phyloP scores from a whole-genome alignment of 2,329 filamentous ascomycete species.

The Colletotrichum euphorbiae region DNA sequence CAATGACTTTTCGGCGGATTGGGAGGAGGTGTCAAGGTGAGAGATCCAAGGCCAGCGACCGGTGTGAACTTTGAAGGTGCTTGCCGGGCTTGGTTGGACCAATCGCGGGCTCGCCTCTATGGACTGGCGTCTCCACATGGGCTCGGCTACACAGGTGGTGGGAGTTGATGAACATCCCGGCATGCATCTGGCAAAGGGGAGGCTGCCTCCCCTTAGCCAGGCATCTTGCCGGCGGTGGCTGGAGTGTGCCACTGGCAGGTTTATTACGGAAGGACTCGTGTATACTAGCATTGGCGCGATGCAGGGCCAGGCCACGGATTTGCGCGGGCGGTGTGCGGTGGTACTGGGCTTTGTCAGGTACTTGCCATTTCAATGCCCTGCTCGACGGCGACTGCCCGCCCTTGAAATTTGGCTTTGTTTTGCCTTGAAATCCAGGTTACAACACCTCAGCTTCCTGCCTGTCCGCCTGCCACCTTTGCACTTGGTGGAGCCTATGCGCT shows the following conservation, averaged over 20 bases:
- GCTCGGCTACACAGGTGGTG: conserved; percentile 7
- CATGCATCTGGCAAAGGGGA: conserved; percentile 16
- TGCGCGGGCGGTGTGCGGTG: background rate
- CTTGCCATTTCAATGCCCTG: background rate
- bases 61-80: background rate
- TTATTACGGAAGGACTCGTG: background rate
- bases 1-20: too few relatives aligned
- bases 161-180: background rate
- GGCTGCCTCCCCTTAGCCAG: too few relatives aligned
- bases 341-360: too few relatives aligned
- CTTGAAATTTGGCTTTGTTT: background rate
- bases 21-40: too few relatives aligned
- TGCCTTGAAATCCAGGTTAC: conserved; percentile 13
- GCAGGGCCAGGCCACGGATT: conserved; percentile 3
- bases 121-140: conserved; percentile 17
- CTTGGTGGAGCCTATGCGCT: background rate
- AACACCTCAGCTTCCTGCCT: background rate
- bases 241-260: too few relatives aligned
- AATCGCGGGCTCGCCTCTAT: conserved; percentile 36
- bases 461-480: background rate
- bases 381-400: background rate
- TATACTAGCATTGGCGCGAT: background rate
- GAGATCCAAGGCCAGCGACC: too few relatives aligned
- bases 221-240: background rate
- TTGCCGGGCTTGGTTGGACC: background rate